Conservation (phyloP, 2,329 filamentous ascomycete genomes). For the Curvularia sp. region DNA sequence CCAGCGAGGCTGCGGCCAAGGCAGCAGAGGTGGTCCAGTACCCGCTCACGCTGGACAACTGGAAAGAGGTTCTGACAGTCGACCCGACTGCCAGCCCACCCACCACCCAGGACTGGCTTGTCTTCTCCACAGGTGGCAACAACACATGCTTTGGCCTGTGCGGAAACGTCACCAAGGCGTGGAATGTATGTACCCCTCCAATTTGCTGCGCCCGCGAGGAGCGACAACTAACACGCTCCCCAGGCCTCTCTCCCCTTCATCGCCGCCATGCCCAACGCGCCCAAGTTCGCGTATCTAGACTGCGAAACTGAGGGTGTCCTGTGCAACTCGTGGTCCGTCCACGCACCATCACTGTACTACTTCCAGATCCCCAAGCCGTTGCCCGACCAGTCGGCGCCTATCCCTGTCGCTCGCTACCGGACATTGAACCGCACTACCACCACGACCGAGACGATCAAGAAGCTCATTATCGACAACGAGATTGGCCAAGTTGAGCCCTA, state of each 20-base stretch:
- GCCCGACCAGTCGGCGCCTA: slow-evolving; percentile 69
- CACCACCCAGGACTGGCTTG: slow-evolving; percentile 76
- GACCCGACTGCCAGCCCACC: slow-evolving; percentile 63
- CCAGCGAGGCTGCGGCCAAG: slow-evolving; percentile 61
- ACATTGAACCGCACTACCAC: slow-evolving; percentile 74
- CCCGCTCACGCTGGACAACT: slow-evolving; percentile 71
- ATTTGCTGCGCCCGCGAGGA: not conserved
- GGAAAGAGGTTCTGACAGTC: slow-evolving; percentile 71
- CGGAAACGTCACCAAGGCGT: slow-evolving; percentile 67
- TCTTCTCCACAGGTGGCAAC: slow-evolving; percentile 77
- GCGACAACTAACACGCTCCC: slow-evolving; percentile 6
- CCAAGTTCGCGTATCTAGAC: slow-evolving; percentile 73
- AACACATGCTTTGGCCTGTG: slow-evolving; percentile 80
- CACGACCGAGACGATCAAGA: slow-evolving; percentile 68
- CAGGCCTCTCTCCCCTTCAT: slow-evolving; percentile 70
- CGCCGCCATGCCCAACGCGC: slow-evolving; percentile 65
- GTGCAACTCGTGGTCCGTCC: slow-evolving; percentile 75
- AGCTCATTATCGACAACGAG: slow-evolving; percentile 66
- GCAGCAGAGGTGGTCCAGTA: slow-evolving; percentile 62
- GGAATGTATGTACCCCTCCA: slow-evolving; percentile 53
- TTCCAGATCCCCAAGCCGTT: slow-evolving; percentile 65
- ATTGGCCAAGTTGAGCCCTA: slow-evolving; percentile 61
- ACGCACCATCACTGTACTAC: slow-evolving; percentile 70
- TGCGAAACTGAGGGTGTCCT: slow-evolving; percentile 78
- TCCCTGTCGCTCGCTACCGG: slow-evolving; percentile 70